These are phyloP conservation scores for Penicillium alfredii DNA, from an alignment of 495 filamentous ascomycete genomes.

Conservation along the genomic window DNA sequence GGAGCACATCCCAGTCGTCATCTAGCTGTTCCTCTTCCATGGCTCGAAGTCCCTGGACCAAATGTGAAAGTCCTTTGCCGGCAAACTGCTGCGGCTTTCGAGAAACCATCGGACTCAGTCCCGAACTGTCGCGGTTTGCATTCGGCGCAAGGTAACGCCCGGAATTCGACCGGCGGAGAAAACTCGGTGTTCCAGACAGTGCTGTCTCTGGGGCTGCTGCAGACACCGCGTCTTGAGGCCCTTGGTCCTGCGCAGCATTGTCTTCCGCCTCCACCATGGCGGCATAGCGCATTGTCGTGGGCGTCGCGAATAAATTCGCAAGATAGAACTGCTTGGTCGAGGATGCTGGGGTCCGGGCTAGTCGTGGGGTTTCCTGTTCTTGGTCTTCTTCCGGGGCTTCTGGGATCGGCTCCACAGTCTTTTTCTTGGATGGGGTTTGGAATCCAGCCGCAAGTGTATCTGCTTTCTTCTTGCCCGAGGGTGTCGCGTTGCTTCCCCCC, in stretches of 20 bases:
- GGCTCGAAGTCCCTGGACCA: slow-evolving; percentile 70
- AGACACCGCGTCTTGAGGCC: slow-evolving; percentile 9
- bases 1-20: slow-evolving; percentile 76
- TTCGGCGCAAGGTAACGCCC: slow-evolving; percentile 20
- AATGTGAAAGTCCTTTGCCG: slow-evolving; percentile 67
- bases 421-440: slow-evolving; percentile 38
- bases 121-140: slow-evolving; percentile 11
- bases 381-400: slow-evolving; percentile 30
- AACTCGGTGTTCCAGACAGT: slow-evolving; percentile 59
- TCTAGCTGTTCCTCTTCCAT: slow-evolving; percentile 72
- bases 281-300: slow-evolving; percentile 44
- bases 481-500: slow-evolving; percentile 42
- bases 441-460: slow-evolving; percentile 26
- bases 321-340: slow-evolving; percentile 54
- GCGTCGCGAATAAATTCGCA: slow-evolving; percentile 59
- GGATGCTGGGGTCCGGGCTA: slow-evolving; percentile 59
- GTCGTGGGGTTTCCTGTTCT: slow-evolving; percentile 29
- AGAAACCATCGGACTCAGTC: slow-evolving; percentile 42
- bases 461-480: slow-evolving; percentile 29
- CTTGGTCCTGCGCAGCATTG: slow-evolving; percentile 18
- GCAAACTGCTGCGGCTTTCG: slow-evolving; percentile 58
- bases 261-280: slow-evolving; percentile 34
- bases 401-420: slow-evolving; percentile 23
- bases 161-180: slow-evolving; percentile 56
- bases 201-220: slow-evolving; percentile 12